These are phyloP conservation scores for Globisporangium echinulatum DNA, from an alignment of 352 stramenopile genomes.

Conservation along the genomic window DNA sequence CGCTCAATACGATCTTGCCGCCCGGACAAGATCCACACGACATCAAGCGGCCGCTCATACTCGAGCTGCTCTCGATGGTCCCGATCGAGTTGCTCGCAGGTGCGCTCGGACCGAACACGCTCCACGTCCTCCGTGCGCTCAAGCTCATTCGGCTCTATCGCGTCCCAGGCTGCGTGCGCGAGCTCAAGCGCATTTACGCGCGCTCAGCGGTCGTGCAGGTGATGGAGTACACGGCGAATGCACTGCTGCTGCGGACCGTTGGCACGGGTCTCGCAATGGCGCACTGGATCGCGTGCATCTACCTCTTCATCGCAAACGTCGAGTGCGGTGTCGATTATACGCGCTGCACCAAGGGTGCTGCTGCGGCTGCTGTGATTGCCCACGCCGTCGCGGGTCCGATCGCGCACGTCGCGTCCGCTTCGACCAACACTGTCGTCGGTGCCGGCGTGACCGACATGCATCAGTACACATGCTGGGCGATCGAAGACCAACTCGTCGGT, in stretches of 20 bases:
- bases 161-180: conserved; percentile 28
- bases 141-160: conserved; percentile 59
- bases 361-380: conserved; percentile 3
- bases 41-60: conserved; percentile 29
- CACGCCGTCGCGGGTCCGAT: neutral
- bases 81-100: conserved; percentile 46
- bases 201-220: conserved; percentile 32
- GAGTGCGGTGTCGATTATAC: conserved; percentile 60
- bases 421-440: neutral
- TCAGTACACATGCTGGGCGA: conserved; percentile 56
- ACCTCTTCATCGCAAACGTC: conserved; percentile 60
- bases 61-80: conserved; percentile 42
- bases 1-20: conserved; percentile 59
- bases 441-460: neutral
- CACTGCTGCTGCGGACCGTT: conserved; percentile 44
- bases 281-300: conserved; percentile 56
- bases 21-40: conserved; percentile 16
- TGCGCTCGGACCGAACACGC: conserved; percentile 33
- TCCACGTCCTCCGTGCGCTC: conserved; percentile 46
- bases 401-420: neutral
- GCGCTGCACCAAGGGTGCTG: conserved; percentile 30
- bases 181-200: conserved; percentile 44
- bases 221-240: conserved; percentile 52
- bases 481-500: conserved; percentile 56
- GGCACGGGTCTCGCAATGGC: conserved; percentile 33